These are phyloP conservation scores for Nicotiana knightiana DNA, from an alignment of 257 asterid genomes.

Conservation along the genomic window DNA sequence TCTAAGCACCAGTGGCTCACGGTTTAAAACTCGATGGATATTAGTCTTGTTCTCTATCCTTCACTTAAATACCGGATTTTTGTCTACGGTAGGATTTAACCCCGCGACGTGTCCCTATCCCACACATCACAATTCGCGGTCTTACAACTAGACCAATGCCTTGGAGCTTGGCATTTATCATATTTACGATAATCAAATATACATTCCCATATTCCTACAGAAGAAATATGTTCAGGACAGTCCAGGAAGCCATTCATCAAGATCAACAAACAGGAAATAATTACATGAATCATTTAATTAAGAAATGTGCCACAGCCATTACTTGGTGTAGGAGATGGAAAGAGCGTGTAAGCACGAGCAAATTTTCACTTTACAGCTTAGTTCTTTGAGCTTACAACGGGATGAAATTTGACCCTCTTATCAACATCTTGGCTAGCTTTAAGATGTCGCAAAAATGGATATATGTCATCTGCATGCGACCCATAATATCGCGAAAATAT, in stretches of 20 bases:
- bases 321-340: background rate
- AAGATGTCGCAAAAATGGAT: slow-evolving; percentile 42
- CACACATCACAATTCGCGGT: too few species aligned
- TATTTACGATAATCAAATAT: background rate
- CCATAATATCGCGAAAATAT: slow-evolving; percentile 68
- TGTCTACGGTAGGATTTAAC: too few species aligned
- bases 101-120: too few species aligned
- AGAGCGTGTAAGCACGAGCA: background rate
- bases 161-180: too few species aligned
- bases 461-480: slow-evolving; percentile 44
- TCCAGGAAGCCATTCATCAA: background rate
- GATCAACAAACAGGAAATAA: background rate
- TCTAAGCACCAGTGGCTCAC: too few species aligned
- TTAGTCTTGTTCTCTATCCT: too few species aligned
- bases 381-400: background rate
- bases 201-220: background rate
- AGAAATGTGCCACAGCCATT: background rate
- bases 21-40: too few species aligned
- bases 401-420: background rate
- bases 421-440: background rate
- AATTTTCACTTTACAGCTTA: background rate
- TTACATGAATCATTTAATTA: background rate
- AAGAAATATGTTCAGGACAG: background rate
- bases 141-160: too few species aligned
- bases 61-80: too few species aligned